Conservation (phyloP, 306 rosid genomes). For the Bauhinia variegata region DNA sequence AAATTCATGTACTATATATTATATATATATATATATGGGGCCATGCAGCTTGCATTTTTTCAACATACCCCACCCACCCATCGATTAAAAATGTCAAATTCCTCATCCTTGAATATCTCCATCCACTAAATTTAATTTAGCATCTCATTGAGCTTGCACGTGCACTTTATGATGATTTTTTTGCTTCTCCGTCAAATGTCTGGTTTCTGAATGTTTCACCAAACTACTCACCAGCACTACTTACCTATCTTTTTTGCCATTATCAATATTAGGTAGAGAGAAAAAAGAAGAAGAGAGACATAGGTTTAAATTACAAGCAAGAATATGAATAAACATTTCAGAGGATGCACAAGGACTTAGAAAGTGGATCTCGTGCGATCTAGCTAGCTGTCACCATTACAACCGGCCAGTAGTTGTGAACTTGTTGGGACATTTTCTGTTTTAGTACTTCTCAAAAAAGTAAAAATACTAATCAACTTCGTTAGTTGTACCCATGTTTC, state of each 20-base stretch:
- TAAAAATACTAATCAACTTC: too few species aligned
- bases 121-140: slow-evolving; percentile 10
- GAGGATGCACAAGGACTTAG: background rate
- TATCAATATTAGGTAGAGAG: slow-evolving; percentile 15
- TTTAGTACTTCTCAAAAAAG: too few species aligned
- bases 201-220: too few species aligned
- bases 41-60: slow-evolving; percentile 22
- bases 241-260: background rate
- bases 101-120: slow-evolving; percentile 33
- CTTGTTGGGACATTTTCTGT: too few species aligned
- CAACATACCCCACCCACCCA: background rate
- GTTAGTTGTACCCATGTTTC: too few species aligned
- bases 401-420: too few species aligned
- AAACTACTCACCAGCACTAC: too few species aligned
- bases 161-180: background rate
- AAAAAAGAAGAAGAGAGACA: background rate
- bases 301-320: background rate
- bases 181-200: too few species aligned
- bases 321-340: too few species aligned
- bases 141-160: background rate
- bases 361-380: background rate
- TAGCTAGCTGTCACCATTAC: background rate
- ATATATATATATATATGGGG: slow-evolving; percentile 5
- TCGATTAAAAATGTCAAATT: slow-evolving; percentile 5
- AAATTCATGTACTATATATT: background rate